A percentile compares a stretch with the other conserved stretches of the same genome.
phyloP scores from a whole-genome alignment of 2,329 filamentous ascomycete genomes.

The Reticulascus tulasneorum region DNA sequence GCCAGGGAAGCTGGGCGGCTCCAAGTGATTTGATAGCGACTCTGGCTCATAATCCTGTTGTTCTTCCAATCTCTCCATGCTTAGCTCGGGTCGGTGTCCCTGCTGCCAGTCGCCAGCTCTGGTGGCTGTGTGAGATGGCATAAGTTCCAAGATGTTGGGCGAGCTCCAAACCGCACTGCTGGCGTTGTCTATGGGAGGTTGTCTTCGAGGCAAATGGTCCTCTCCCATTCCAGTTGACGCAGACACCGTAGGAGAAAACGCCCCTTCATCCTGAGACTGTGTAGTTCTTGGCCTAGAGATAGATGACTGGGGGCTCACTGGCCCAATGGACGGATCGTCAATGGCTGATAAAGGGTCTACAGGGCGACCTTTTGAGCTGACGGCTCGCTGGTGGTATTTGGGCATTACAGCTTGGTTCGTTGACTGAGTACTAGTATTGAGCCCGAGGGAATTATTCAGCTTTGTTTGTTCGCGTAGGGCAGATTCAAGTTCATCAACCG shows the following conservation, averaged over 20 bases:
- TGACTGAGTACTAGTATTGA: background rate
- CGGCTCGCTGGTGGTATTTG: background rate
- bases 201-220: no score
- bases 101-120: conserved; percentile 1
- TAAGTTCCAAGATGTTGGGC: no score
- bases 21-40: background rate
- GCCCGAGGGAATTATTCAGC: background rate
- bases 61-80: no score
- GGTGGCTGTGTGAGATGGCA: conserved; percentile 1
- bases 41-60: conserved; percentile 4
- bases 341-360: no score
- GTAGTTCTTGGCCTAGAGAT: background rate
- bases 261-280: no score
- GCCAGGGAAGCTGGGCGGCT: background rate
- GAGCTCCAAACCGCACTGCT: conserved; percentile 1
- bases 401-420: no score
- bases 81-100: no score
- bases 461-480: conserved; percentile 21
- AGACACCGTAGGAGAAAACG: conserved; percentile 5
- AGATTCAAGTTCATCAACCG: conserved; percentile 26
- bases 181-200: background rate
- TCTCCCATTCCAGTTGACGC: conserved; percentile 3
- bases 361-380: no score
- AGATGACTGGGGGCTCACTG: background rate
- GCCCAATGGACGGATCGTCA: no score